Conservation (phyloP, 2,329 filamentous ascomycete species). For the Xylaria sp. region DNA sequence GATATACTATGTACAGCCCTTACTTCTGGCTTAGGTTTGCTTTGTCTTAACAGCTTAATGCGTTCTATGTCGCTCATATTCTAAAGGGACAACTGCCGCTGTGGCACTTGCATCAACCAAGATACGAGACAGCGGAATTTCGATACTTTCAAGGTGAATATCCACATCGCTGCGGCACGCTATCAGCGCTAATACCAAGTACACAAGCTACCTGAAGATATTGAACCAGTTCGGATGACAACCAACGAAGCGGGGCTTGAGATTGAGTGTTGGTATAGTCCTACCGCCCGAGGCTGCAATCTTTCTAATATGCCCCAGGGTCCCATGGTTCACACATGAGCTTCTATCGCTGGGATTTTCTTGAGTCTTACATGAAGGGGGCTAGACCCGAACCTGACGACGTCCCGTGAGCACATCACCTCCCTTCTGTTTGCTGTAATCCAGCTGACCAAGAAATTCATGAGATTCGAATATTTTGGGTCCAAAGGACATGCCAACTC, state of each 20-base stretch:
- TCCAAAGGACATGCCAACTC: conserved; percentile 45
- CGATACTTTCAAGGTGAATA: conserved; percentile 66
- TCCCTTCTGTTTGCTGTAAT: background rate
- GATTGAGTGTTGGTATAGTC: conserved; percentile 53
- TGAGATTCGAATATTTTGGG: conserved; percentile 32
- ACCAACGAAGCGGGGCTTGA: conserved; percentile 46
- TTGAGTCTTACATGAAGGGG: conserved; percentile 52
- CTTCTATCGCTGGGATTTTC: conserved; percentile 68
- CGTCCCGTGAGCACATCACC: conserved; percentile 42
- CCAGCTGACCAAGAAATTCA: background rate
- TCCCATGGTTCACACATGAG: conserved; percentile 66
- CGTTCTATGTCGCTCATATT: conserved; percentile 25
- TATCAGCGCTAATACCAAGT: conserved; percentile 13
- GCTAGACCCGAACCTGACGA: conserved; percentile 43
- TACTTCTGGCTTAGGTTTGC: conserved; percentile 48
- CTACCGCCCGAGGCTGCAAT: background rate
- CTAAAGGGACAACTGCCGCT: conserved; percentile 74
- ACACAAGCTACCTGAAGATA: conserved; percentile 52
- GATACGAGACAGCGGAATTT: conserved; percentile 72
- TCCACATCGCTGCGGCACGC: background rate
- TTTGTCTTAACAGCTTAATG: background rate
- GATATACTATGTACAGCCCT: conserved; percentile 41
- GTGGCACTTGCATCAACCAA: conserved; percentile 67
- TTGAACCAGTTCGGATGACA: conserved; percentile 44
- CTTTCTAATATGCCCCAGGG: conserved; percentile 54